Conservation (phyloP, 2,329 filamentous ascomycete genomes). For the Colletotrichum musae region DNA sequence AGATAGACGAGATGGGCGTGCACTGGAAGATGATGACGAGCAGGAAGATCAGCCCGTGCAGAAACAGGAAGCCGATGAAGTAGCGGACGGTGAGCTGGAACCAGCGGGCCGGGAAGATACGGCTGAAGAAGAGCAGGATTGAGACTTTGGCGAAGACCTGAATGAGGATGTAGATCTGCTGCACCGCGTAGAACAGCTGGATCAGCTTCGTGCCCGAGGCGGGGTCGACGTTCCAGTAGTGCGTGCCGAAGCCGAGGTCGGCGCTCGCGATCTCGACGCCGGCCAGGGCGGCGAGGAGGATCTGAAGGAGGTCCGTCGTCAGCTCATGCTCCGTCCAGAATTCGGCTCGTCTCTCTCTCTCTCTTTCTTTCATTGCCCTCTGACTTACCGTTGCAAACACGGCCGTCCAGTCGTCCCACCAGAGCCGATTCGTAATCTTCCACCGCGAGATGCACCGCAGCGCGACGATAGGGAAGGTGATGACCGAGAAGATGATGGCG, state of each 20-base stretch:
- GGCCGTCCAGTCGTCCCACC: slow-evolving; percentile 43
- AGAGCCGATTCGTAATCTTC: slow-evolving; percentile 36
- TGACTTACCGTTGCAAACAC: slow-evolving; percentile 35
- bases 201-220: slow-evolving; percentile 30
- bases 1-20: slow-evolving; percentile 38
- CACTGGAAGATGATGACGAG: slow-evolving; percentile 44
- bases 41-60: slow-evolving; percentile 43
- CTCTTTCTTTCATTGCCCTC: too few species aligned
- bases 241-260: slow-evolving; percentile 43
- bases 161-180: slow-evolving; percentile 46
- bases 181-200: slow-evolving; percentile 42
- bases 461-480: slow-evolving; percentile 40
- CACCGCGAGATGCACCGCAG: slow-evolving; percentile 42
- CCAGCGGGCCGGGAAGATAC: slow-evolving; percentile 42
- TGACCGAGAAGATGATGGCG: slow-evolving; percentile 42
- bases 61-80: slow-evolving; percentile 39
- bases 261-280: slow-evolving; percentile 43
- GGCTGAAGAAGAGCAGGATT: slow-evolving; percentile 45
- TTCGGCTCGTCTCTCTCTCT: too few species aligned
- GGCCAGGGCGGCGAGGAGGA: slow-evolving; percentile 39
- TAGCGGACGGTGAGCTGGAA: slow-evolving; percentile 40
- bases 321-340: background rate
- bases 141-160: slow-evolving; percentile 46
- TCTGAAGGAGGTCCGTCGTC: slow-evolving; percentile 2
- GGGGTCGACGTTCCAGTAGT: slow-evolving; percentile 46